Base-by-base conservation (phyloP, 78 protist species). In the Polysphondylium violaceum region DNA sequence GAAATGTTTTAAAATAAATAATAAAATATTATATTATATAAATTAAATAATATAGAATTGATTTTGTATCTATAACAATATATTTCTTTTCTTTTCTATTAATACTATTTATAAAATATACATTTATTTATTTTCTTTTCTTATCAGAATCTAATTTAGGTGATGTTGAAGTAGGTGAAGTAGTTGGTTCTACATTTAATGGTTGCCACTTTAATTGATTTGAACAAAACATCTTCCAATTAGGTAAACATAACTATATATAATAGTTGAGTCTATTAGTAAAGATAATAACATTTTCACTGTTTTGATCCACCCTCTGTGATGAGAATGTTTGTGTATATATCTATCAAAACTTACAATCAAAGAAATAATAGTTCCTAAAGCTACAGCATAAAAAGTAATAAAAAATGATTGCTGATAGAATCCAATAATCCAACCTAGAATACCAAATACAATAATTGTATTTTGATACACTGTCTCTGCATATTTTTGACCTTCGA, bases 351-450 rank as follows among this genome's bases (percentile, higher is more conserved):
- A 8, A 55, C 72, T 12, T 76, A 76, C 86, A 43, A 76, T 40
- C n/a, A 58, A 76, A 29, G 86, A 25, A 44, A 76, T 36, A 21
- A 58, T 19, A 12, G 86, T 76, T 44, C 86, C 86, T 0, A 41
- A 23, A 11, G 60, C 86, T 35, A 76, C 86, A 61, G 50, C 58
- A 55, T 76, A 76, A 60, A 76, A 56, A 35, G 86, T 76, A 61
- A 60, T 43, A 16, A n/a, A 21, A 29, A 76, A 76, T 44, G 25
- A 31, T 76, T 76, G 73, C 61, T 76, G 58, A 61, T 44, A 19
- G 44, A 76, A 76, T 31, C 86, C 86, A 35, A 55, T 55, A 1
- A 76, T 76, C 86, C 86, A 76, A 25, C 86, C 86, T 19, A 76
- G 40, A 21, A 76, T 60, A 61, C 86, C 86, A 76, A 58, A 76